These are phyloP conservation scores for Massariosphaeria phaeospora DNA, from an alignment of 495 filamentous ascomycete genomes.

Conservation along the genomic window DNA sequence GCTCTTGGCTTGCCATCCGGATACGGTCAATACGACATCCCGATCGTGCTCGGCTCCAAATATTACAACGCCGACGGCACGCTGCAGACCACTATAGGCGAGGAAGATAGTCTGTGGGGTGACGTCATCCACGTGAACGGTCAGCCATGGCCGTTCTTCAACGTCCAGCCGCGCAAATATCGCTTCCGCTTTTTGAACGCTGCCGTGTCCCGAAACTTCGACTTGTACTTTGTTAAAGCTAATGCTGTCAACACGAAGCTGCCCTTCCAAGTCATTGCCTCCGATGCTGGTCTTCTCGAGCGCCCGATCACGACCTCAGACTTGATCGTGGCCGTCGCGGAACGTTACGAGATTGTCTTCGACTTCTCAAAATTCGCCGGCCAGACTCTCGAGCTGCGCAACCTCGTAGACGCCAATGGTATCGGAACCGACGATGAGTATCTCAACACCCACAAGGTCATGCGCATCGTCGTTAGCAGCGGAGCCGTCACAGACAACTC, in stretches of 20 bases:
- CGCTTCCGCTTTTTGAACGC: constrained; percentile 52
- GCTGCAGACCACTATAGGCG: constrained; percentile 40
- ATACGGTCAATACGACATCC: constrained; percentile 45
- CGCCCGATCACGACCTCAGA: constrained; percentile 36
- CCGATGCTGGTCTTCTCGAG: constrained; percentile 48
- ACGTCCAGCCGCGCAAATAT: constrained; percentile 55
- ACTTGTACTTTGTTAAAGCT: constrained; percentile 43
- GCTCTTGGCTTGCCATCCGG: constrained; percentile 46
- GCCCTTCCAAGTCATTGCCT: constrained; percentile 50
- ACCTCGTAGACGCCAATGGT: constrained; percentile 43
- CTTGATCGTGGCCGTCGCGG: constrained; percentile 48
- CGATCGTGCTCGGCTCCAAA: constrained; percentile 48
- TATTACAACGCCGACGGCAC: constrained; percentile 47
- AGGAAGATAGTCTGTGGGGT: constrained; percentile 47
- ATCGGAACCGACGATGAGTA: constrained; percentile 46
- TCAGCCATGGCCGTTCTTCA: constrained; percentile 52
- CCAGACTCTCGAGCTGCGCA: constrained; percentile 47
- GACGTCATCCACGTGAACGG: constrained; percentile 55
- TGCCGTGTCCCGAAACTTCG: constrained; percentile 47
- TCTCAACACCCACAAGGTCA: constrained; percentile 47
- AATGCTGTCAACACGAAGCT: constrained; percentile 34
- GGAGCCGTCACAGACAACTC: constrained; percentile 41
- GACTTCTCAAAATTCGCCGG: constrained; percentile 49
- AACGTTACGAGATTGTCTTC: constrained; percentile 53
- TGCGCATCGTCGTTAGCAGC: constrained; percentile 50